Conservation (phyloP, 2,329 filamentous ascomycete species). For the Achaetomium macrosporum region DNA sequence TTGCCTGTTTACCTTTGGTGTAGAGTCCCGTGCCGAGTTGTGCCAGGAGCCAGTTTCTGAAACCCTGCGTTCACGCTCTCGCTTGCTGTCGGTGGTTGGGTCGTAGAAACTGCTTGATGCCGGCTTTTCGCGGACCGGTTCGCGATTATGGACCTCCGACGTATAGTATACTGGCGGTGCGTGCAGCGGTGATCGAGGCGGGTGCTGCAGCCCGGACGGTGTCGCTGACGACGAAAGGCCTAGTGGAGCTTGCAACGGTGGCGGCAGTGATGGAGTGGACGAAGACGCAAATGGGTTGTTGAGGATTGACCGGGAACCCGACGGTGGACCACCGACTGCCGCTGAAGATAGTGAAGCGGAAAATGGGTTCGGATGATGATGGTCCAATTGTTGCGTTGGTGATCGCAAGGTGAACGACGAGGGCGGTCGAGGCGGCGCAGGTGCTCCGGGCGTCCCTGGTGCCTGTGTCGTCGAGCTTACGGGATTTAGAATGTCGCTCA, state of each 20-base stretch:
- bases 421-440: conserved; percentile 34
- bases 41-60: conserved; percentile 43
- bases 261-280: conserved; percentile 26
- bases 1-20: conserved; percentile 42
- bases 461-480: conserved; percentile 28
- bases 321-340: conserved; percentile 20
- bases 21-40: conserved; percentile 36
- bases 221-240: conserved; percentile 10
- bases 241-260: conserved; percentile 17
- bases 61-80: conserved; percentile 42
- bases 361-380: conserved; percentile 25
- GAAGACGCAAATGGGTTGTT: conserved; percentile 35
- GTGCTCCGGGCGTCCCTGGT: conserved; percentile 20
- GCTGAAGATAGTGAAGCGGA: conserved; percentile 27
- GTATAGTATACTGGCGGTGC: conserved; percentile 39
- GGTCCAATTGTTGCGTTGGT: conserved; percentile 35
- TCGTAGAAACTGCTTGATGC: conserved; percentile 47
- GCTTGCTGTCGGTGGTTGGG: conserved; percentile 45
- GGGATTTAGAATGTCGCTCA: conserved; percentile 44
- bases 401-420: conserved; percentile 45
- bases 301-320: conserved; percentile 28
- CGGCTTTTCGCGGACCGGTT: conserved; percentile 33
- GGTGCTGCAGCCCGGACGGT: conserved; percentile 21
- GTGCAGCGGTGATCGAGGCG: conserved; percentile 40
- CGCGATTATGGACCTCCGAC: conserved; percentile 28